Evolutionary conservation across 768 basidiomycete genomes (phyloP), one percentile per base, ranked within the genome.

Genomic region (Melanogaster broomeanus): DNA sequence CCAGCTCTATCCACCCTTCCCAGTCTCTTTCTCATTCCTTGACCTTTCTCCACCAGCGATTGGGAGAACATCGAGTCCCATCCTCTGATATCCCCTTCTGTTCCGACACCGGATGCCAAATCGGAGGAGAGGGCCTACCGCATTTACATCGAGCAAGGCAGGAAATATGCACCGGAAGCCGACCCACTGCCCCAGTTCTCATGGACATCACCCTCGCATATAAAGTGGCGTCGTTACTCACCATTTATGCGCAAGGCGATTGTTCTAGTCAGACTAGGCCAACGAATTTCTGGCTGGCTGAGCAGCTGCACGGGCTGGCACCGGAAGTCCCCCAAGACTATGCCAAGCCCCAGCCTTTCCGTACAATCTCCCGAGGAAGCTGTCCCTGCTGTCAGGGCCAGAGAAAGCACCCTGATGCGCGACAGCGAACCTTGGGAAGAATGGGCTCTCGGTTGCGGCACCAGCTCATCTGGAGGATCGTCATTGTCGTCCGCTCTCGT

Each of bases 141-240:
- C 8, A 16, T 37, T 10, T 15, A 37, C 16, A 37, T 37, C 11
- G 24, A 35, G 16, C 31, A 22, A 19, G 34, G 34, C 4, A 3
- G 9, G 4, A 2, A 30, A 15, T 24, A 22, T 5, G 34, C 30
- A 12, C 19, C 12, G 24, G 30, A 40, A 34, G 24, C 42, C 41
- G 52, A 53, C 31, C 52, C 52, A 24, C 40, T 53, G 4, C 52
- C 52, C 13, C 31, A 51, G 3, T 53, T 51, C 18, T 34, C 39
- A 12, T 53, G 31, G 22, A 24, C 38, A 16, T 49, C 51, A 6
- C 51, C 51, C 6, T 16, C 39, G 4, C 12, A 49, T 13, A 40
- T 21, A 16, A 30, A 43, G n/a, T 19, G 33, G n/a, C 48, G 48
- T 30, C 42, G 24, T n/a, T 30, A 19, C 5, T 40, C 43, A 19